phyloP scores from a whole-genome alignment of 2,329 filamentous ascomycete species.

The Colletotrichum filicis region DNA sequence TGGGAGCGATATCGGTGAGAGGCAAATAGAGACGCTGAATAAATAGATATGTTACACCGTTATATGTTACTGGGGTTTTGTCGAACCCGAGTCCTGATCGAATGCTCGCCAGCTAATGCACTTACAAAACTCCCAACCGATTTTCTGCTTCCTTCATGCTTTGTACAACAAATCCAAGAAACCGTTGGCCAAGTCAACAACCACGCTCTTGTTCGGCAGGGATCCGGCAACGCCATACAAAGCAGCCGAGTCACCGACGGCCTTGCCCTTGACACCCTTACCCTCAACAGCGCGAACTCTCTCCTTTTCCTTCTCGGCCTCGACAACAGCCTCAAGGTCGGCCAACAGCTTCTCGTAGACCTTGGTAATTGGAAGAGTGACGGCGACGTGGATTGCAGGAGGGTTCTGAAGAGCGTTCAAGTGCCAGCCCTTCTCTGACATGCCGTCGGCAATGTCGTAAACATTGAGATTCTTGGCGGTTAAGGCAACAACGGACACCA shows the following conservation, averaged over 20 bases:
- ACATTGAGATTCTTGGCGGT: conserved; percentile 85
- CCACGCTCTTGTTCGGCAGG: conserved; percentile 94
- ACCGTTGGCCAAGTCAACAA: conserved; percentile 87
- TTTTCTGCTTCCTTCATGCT: conserved; percentile 58
- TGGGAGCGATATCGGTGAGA: neutral
- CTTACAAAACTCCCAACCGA: conserved; percentile 15
- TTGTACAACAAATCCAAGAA: conserved; percentile 96
- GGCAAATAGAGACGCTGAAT: conserved; percentile 6
- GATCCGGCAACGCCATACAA: conserved; percentile 96
- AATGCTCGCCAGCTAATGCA: conserved; percentile 24
- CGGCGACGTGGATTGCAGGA: conserved; percentile 91
- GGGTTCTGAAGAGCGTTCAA: conserved; percentile 93
- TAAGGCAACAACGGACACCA: conserved; percentile 93
- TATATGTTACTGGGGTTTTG: conserved; percentile 1
- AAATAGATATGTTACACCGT: conserved; percentile 13
- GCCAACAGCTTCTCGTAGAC: conserved; percentile 82
- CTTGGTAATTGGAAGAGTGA: conserved; percentile 86
- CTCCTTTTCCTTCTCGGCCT: conserved; percentile 85
- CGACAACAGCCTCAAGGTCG: conserved; percentile 75
- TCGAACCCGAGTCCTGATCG: conserved; percentile 22
- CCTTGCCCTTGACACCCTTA: conserved; percentile 72
- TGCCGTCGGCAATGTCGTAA: conserved; percentile 93
- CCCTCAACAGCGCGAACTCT: conserved; percentile 77
- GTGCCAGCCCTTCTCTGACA: conserved; percentile 90
- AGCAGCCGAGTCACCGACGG: conserved; percentile 83